Evolutionary conservation across 2,329 filamentous ascomycete species (phyloP).

Genomic region (Lachnum nothofagi): DNA sequence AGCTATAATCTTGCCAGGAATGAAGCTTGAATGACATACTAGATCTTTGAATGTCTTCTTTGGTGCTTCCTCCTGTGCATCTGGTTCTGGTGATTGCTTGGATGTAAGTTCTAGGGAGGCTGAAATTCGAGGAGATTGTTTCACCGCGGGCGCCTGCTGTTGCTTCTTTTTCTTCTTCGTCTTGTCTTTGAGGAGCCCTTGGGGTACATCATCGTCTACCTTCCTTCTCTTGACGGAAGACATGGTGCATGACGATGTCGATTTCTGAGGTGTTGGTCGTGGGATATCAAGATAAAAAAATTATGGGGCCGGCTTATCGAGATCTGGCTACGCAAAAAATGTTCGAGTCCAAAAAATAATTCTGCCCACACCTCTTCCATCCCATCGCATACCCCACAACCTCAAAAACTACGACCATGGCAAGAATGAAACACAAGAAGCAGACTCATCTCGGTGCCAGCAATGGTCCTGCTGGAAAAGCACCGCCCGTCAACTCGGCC

Average conservation of each 20-base stretch:
- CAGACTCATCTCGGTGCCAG: constrained; percentile 72
- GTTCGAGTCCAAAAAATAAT: constrained; percentile 22
- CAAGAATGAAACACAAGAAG: constrained; percentile 77
- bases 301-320: too few relatives aligned
- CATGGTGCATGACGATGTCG: constrained; percentile 28
- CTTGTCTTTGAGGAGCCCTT: constrained; percentile 16
- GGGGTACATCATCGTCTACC: constrained; percentile 22
- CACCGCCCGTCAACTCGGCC: constrained; percentile 53
- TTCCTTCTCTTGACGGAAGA: constrained; percentile 33
- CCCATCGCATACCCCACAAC: constrained; percentile 15
- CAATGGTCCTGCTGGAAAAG: constrained; percentile 45
- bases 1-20: background rate
- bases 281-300: too few relatives aligned
- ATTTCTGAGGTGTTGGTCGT: too few relatives aligned
- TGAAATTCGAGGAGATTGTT: constrained; percentile 10
- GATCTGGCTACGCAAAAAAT: constrained; percentile 27
- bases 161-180: constrained; percentile 11
- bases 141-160: constrained; percentile 6
- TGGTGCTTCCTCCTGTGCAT: constrained; percentile 19
- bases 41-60: constrained; percentile 47
- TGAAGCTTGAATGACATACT: constrained; percentile 21
- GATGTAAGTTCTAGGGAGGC: constrained; percentile 7
- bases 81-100: constrained; percentile 17
- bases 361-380: constrained; percentile 17
- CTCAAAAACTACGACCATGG: constrained; percentile 52